These are phyloP conservation scores for Scleroderma bovista DNA, from an alignment of 768 basidiomycete genomes.

Conservation along the genomic window DNA sequence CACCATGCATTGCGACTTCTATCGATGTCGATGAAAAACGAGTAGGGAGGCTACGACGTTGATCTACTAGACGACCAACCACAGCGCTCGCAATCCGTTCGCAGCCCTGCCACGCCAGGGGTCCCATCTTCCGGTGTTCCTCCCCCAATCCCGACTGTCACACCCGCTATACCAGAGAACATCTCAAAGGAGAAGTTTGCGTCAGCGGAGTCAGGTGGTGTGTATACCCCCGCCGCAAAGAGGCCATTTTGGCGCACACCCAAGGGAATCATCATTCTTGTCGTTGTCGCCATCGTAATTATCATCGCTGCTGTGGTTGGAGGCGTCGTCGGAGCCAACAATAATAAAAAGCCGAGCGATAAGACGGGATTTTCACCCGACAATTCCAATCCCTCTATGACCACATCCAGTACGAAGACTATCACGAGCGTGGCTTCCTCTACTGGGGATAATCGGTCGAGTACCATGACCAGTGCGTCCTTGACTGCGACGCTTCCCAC, in stretches of 20 bases:
- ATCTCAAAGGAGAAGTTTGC: slow-evolving; percentile 11
- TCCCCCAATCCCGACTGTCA: background rate
- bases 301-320: slow-evolving; percentile 50
- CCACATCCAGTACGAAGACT: too few species aligned
- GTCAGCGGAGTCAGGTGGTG: background rate
- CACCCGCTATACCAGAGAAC: slow-evolving; percentile 7
- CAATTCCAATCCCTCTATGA: too few species aligned
- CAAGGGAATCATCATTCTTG: slow-evolving; percentile 37
- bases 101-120: slow-evolving; percentile 12
- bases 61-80: slow-evolving; percentile 34
- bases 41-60: slow-evolving; percentile 51
- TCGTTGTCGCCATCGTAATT: slow-evolving; percentile 31
- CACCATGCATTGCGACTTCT: background rate
- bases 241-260: slow-evolving; percentile 46
- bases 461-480: too few species aligned
- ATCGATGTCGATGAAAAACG: background rate
- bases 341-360: slow-evolving; percentile 19
- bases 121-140: slow-evolving; percentile 7
- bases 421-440: too few species aligned
- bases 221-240: slow-evolving; percentile 2
- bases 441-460: too few species aligned
- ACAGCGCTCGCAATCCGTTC: slow-evolving; percentile 18
- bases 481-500: too few species aligned
- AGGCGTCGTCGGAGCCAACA: slow-evolving; percentile 52
- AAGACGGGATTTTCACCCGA: background rate